A percentile compares a stretch with the other conserved stretches of the same genome.
phyloP scores from a whole-genome alignment of 352 stramenopile genomes.

The Peronospora belbahrii region DNA sequence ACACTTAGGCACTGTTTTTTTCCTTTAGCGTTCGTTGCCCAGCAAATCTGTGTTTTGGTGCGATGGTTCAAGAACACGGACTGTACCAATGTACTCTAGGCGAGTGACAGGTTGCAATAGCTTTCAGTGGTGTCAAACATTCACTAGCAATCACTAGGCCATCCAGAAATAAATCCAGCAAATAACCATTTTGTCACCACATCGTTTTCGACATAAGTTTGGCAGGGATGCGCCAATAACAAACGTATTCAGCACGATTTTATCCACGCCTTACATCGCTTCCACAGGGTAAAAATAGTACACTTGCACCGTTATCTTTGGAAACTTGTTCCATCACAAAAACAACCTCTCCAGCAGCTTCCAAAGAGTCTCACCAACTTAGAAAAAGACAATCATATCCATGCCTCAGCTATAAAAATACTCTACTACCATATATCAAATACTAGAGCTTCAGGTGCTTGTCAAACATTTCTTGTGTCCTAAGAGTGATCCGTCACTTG shows the following conservation, averaged over 20 bases:
- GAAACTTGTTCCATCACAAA: constrained; percentile 46
- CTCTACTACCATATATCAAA: constrained; percentile 53
- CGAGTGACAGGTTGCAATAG: constrained; percentile 23
- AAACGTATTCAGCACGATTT: constrained; percentile 74
- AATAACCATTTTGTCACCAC: constrained; percentile 21
- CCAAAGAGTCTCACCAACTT: constrained; percentile 71
- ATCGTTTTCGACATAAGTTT: constrained; percentile 60
- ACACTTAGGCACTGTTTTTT: too few species aligned
- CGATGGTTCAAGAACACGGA: constrained; percentile 31
- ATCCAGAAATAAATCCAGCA: constrained; percentile 20
- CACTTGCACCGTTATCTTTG: constrained; percentile 48
- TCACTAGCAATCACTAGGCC: constrained; percentile 4
- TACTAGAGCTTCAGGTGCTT: constrained; percentile 61
- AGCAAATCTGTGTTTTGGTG: constrained; percentile 1
- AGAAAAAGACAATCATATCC: constrained; percentile 5
- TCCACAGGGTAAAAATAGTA: constrained; percentile 33
- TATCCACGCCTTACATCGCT: constrained; percentile 33
- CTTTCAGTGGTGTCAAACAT: constrained; percentile 26
- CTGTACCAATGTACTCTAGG: constrained; percentile 32
- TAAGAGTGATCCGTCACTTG: constrained; percentile 46
- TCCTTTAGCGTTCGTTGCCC: too few species aligned
- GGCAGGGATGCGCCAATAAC: constrained; percentile 54
- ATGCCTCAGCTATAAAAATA: constrained; percentile 11
- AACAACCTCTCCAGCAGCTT: constrained; percentile 65
- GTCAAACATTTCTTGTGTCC: constrained; percentile 46